Percentiles rank a stretch among this genome's conserved stretches.
Conservation (phyloP, 441 rosid species). For the Sinapis alba region DNA sequence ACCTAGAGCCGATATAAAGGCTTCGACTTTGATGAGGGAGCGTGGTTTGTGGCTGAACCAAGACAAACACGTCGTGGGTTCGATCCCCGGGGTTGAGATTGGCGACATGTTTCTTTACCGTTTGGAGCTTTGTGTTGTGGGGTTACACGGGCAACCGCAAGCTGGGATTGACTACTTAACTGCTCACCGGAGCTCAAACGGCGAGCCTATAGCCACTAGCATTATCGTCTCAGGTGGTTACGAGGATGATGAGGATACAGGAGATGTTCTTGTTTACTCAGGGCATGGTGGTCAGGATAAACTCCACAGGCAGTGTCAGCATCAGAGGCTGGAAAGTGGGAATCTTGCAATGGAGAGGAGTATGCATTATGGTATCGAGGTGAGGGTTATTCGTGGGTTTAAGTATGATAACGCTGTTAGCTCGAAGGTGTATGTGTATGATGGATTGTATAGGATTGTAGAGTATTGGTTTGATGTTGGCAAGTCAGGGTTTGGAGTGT, state of each 20-base stretch:
- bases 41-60: slow-evolving; percentile 72
- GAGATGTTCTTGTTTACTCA: slow-evolving; percentile 66
- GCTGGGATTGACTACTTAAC: slow-evolving; percentile 84
- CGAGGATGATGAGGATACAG: slow-evolving; percentile 83
- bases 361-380: slow-evolving; percentile 79
- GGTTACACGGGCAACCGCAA: slow-evolving; percentile 79
- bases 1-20: slow-evolving; percentile 63
- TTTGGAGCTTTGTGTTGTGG: slow-evolving; percentile 72
- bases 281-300: slow-evolving; percentile 95
- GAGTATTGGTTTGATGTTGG: slow-evolving; percentile 79
- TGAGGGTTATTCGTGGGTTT: slow-evolving; percentile 80
- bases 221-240: slow-evolving; percentile 83
- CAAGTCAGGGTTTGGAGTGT: slow-evolving; percentile 83
- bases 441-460: slow-evolving; percentile 66
- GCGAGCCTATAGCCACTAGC: slow-evolving; percentile 87
- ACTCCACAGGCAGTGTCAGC: slow-evolving; percentile 56
- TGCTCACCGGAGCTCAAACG: slow-evolving; percentile 59
- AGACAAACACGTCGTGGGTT: slow-evolving; percentile 76
- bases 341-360: slow-evolving; percentile 88
- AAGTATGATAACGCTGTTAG: slow-evolving; percentile 56
- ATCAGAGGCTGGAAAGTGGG: slow-evolving; percentile 85
- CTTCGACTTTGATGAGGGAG: slow-evolving; percentile 58
- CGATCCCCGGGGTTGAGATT: slow-evolving; percentile 69
- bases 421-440: slow-evolving; percentile 79
- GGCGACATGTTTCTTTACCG: slow-evolving; percentile 79